Percentiles rank a stretch among this genome's conserved stretches.
Conservation (phyloP, 176 grass and related monocot genomes). For the Rhynchospora pubera region DNA sequence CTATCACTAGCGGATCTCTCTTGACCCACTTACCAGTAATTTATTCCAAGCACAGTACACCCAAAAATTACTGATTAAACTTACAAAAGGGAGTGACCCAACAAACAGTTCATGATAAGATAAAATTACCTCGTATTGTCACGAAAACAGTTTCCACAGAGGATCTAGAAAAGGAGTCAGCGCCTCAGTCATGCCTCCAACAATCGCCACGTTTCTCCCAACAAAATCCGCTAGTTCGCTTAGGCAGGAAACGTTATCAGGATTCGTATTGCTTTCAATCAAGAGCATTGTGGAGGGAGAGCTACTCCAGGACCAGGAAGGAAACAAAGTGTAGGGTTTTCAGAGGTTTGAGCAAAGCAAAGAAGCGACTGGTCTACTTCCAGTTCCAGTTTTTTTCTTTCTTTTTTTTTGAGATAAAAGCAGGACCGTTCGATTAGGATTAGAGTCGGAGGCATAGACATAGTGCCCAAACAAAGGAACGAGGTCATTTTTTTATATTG, state of each 20-base stretch:
- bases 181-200: not conserved
- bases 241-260: not conserved
- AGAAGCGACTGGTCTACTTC: too few relatives aligned
- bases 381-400: not conserved
- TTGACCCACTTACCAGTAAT: not conserved
- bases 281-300: not conserved
- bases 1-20: not conserved
- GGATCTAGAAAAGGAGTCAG: not conserved
- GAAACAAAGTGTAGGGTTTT: not conserved
- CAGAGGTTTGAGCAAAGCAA: not conserved
- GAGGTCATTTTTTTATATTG: too few relatives aligned
- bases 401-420: not conserved
- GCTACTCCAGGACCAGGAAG: not conserved
- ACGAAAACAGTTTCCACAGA: not conserved
- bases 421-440: too few relatives aligned
- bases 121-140: conserved; percentile 1
- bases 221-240: not conserved
- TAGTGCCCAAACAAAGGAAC: too few relatives aligned
- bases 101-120: not conserved
- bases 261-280: not conserved
- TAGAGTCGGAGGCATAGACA: too few relatives aligned
- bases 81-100: not conserved
- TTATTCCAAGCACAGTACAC: not conserved
- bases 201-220: not conserved
- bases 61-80: not conserved